phyloP scores from a whole-genome alignment of 2,329 filamentous ascomycete genomes.

The Lecanoromycetidae sp. region DNA sequence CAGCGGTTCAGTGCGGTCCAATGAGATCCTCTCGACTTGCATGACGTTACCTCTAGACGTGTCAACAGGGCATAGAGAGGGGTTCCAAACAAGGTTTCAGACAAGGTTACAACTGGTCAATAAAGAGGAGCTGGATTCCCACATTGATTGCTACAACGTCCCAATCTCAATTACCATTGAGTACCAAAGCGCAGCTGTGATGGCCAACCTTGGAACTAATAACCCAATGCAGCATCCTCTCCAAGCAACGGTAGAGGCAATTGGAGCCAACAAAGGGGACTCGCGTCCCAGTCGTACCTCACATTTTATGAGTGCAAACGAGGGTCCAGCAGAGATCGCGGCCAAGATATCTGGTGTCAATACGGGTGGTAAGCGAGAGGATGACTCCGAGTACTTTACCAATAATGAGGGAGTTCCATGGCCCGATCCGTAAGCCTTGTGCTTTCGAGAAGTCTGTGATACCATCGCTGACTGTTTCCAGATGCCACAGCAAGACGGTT shows the following conservation, averaged over 20 bases:
- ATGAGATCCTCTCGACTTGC: no score
- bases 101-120: no score
- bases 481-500: constrained; percentile 40
- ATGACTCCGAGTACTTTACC: constrained; percentile 39
- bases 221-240: constrained; percentile 27
- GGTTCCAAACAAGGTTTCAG: no score
- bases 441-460: constrained; percentile 7
- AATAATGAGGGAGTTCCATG: constrained; percentile 43
- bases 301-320: constrained; percentile 33
- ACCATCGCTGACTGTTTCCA: constrained; percentile 3
- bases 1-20: no score
- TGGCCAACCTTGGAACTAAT: neutral
- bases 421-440: constrained; percentile 32
- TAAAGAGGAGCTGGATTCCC: no score
- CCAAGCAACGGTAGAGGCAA: constrained; percentile 31
- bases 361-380: constrained; percentile 35
- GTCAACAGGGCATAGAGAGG: no score
- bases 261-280: constrained; percentile 31
- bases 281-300: constrained; percentile 25
- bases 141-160: no score
- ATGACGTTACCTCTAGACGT: no score
- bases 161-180: no score
- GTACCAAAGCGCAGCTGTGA: no score
- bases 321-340: constrained; percentile 41
- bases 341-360: constrained; percentile 39